phyloP scores from a whole-genome alignment of 495 filamentous ascomycete species.

The Eremomyces bilateralis region DNA sequence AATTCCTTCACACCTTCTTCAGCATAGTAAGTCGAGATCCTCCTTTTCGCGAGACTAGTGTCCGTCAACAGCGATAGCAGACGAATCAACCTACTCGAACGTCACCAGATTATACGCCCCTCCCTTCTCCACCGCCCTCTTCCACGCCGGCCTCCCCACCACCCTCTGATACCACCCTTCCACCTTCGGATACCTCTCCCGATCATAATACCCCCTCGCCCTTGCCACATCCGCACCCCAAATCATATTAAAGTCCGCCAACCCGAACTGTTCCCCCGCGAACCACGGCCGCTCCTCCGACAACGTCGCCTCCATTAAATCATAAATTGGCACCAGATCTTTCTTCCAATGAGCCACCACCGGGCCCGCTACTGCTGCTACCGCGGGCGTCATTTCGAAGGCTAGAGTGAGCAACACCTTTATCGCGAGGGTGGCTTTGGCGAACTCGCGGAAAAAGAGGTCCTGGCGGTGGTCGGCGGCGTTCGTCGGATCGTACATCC shows the following conservation, averaged over 20 bases:
- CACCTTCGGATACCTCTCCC: not conserved
- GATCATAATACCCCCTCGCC: not conserved
- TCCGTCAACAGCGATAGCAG: no score
- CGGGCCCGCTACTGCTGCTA: not conserved
- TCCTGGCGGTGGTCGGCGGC: not conserved
- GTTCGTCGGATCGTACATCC: not conserved
- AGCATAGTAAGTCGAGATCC: no score
- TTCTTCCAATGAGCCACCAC: not conserved
- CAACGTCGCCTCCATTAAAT: not conserved
- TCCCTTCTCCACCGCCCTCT: not conserved
- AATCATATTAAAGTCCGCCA: not conserved
- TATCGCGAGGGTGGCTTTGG: not conserved
- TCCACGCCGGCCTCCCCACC: not conserved
- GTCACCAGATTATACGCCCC: not conserved
- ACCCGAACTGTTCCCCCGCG: not conserved
- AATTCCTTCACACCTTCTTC: no score
- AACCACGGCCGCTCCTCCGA: not conserved
- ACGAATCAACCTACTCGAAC: no score
- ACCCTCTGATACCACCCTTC: not conserved
- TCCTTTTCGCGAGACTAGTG: no score
- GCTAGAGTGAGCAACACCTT: not conserved
- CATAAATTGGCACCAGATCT: not conserved
- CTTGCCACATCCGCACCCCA: not conserved
- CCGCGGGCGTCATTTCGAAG: not conserved
- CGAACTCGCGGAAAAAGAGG: not conserved